Evolutionary conservation across 371 early-diverging fungal genomes (phyloP).

Genomic region (Ordospora colligata): DNA sequence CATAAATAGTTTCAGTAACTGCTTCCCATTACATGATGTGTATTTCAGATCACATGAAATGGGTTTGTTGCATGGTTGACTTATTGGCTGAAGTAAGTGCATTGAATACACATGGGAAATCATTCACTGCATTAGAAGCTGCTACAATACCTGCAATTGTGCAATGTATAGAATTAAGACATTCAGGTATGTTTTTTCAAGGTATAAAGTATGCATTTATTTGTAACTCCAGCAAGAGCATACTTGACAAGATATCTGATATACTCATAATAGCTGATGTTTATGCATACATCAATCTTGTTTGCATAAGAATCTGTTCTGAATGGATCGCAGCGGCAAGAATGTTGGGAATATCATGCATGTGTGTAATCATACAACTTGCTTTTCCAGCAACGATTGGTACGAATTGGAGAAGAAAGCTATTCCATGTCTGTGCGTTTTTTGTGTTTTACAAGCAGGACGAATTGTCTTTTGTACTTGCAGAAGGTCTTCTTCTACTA

Average conservation of each 20-base stretch:
- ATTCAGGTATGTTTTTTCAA: neutral
- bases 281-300: neutral
- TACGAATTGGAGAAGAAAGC: slow-evolving; percentile 28
- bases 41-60: too few species aligned
- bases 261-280: neutral
- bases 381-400: neutral
- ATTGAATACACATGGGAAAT: neutral
- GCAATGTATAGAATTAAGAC: neutral
- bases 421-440: slow-evolving; percentile 31
- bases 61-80: neutral
- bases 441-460: slow-evolving; percentile 12
- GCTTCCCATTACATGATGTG: neutral
- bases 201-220: neutral
- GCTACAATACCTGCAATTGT: neutral
- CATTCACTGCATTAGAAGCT: neutral
- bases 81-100: neutral
- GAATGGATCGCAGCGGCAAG: neutral
- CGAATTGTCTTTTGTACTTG: neutral
- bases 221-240: neutral
- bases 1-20: neutral
- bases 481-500: slow-evolving; percentile 10
- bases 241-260: neutral
- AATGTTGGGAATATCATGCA: neutral
- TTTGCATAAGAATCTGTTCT: neutral
- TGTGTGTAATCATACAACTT: neutral